Evolutionary conservation across 129 eudicot species (phyloP), one percentile per base, ranked within the genome.

Genomic region (Chrysanthemum seticuspe): DNA sequence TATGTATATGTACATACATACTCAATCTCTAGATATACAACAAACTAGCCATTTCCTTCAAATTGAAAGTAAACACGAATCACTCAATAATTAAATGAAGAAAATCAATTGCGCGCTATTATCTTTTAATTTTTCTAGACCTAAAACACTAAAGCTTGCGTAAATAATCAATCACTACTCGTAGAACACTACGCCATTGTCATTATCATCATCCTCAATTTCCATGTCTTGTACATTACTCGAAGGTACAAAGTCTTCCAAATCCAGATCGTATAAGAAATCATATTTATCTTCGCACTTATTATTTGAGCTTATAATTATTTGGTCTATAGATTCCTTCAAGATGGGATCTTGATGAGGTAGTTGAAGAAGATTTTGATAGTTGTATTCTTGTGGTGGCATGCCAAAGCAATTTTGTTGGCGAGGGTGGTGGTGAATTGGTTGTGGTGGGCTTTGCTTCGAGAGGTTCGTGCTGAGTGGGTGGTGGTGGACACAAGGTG

Each of bases 251-350:
- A 45, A 74, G 62, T 77, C 84, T 73, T 80, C 88, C 6, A 85
- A 76, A 2, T 71, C 74, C 76, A 80, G 58, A 64, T 86, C 87
- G 56, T 83, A 85, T 27, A 86, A 70, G 78, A 86, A 83, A 56
- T 86, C 93, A 23, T 74, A 86, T 0, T 77, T 78, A 64, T 91
- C 92, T 15, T 74, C 87, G 8, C 77, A 74, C 71, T 79, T 83
- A 11, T 57, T 70, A 55, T 74, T 84, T 0, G 87, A 29, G 50
- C 50, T 73, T 10, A 79, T 56, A 8, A 81, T 67, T 45, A 75
- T 52, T 63, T 77, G 81, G 9, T 50, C 67, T 2, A 45, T 40
- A 14, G 62, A 19, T 53, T 77, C 78, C 51, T 29, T 60, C 53
- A 73, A n/a, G 56, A 14, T 65, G 65, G 73, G 60, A n/a, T 70